A percentile compares a stretch with the other conserved stretches of the same genome.
Conservation (phyloP, 2,329 filamentous ascomycete genomes). For the Emmonsiellopsis sp. region DNA sequence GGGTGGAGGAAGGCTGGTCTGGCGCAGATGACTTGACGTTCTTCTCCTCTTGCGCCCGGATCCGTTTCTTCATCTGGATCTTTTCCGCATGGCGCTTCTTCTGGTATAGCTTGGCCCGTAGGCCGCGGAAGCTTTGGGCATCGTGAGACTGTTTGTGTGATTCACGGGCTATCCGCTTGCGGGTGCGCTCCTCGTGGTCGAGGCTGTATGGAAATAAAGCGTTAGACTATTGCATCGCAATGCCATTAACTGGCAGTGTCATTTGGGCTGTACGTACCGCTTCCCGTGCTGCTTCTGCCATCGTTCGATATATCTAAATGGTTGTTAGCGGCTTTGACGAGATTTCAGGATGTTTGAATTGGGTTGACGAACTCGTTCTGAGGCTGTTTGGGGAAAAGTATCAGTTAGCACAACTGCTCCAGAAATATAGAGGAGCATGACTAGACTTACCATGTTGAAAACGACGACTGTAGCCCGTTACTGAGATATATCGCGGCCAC, state of each 20-base stretch:
- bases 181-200: constrained; percentile 79
- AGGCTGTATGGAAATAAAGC: constrained; percentile 42
- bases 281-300: constrained; percentile 58
- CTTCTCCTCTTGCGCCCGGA: constrained; percentile 91
- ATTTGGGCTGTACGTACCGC: constrained; percentile 21
- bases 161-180: constrained; percentile 82
- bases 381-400: constrained; percentile 18
- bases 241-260: not conserved
- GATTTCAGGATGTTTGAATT: constrained; percentile 7
- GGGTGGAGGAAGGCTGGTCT: constrained; percentile 68
- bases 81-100: constrained; percentile 95
- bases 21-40: constrained; percentile 81
- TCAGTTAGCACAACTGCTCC: constrained; percentile 5
- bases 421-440: not conserved
- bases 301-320: constrained; percentile 58
- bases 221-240: constrained; percentile 5
- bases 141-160: constrained; percentile 80
- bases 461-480: not conserved
- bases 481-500: not conserved
- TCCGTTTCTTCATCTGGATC: constrained; percentile 93
- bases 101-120: constrained; percentile 86
- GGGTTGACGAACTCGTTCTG: constrained; percentile 35
- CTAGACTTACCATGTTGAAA: constrained; percentile 12
- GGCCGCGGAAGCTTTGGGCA: constrained; percentile 85
- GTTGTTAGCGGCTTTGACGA: constrained; percentile 11